Conservation (phyloP, 495 filamentous ascomycete species). For the Xanthoparmelia taractica region DNA sequence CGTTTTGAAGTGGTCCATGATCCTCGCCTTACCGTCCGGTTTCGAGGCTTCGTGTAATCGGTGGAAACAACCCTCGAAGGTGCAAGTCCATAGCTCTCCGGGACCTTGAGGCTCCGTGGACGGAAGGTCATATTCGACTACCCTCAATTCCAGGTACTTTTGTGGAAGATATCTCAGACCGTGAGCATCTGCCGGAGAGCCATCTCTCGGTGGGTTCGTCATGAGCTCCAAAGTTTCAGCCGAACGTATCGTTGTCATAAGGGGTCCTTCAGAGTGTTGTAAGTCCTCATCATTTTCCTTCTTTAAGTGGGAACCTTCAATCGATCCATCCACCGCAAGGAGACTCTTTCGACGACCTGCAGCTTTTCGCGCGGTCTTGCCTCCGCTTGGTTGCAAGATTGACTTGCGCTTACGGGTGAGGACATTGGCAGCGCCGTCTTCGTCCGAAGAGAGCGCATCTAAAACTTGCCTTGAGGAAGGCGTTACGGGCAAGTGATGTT, state of each 20-base stretch:
- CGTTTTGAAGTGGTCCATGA: slow-evolving; percentile 55
- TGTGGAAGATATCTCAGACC: slow-evolving; percentile 24
- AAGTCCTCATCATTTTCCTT: slow-evolving; percentile 21
- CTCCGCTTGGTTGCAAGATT: slow-evolving; percentile 44
- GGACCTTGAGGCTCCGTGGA: slow-evolving; percentile 43
- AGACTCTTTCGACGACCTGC: slow-evolving; percentile 31
- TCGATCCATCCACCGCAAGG: slow-evolving; percentile 29
- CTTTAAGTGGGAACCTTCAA: slow-evolving; percentile 35
- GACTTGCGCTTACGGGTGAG: slow-evolving; percentile 38
- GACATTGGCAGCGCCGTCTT: slow-evolving; percentile 23
- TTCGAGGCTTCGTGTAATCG: slow-evolving; percentile 53
- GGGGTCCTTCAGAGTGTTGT: slow-evolving; percentile 15
- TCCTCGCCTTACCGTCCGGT: slow-evolving; percentile 48
- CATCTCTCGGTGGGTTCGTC: slow-evolving; percentile 39
- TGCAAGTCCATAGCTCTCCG: slow-evolving; percentile 63
- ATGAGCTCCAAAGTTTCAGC: slow-evolving; percentile 41
- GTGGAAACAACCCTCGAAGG: slow-evolving; percentile 57
- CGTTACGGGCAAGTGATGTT: slow-evolving; percentile 24
- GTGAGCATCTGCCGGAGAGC: slow-evolving; percentile 32
- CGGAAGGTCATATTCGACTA: slow-evolving; percentile 29
- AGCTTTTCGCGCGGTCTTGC: slow-evolving; percentile 43
- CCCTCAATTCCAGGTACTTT: slow-evolving; percentile 19
- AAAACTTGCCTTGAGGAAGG: slow-evolving; percentile 25
- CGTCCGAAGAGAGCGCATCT: slow-evolving; percentile 31
- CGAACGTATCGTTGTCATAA: slow-evolving; percentile 19